Conservation (phyloP, 2,329 filamentous ascomycete genomes). For the Albifimbria verrucaria region DNA sequence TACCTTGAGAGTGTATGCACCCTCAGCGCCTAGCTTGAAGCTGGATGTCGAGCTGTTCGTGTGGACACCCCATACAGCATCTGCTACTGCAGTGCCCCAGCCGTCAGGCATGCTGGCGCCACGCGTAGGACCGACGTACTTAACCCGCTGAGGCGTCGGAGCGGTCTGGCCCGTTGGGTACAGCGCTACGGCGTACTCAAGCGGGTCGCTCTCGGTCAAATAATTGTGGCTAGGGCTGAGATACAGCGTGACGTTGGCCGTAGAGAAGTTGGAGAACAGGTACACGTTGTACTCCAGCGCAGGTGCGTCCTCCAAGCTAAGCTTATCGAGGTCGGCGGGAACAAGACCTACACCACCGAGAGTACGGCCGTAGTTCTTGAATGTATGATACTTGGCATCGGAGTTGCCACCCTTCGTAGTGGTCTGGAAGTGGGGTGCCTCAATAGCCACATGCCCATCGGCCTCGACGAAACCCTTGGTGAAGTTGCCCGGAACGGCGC, state of each 20-base stretch:
- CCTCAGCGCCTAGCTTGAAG: conserved; percentile 36
- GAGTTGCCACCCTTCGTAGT: conserved; percentile 26
- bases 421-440: conserved; percentile 49
- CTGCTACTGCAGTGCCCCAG: conserved; percentile 41
- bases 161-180: conserved; percentile 32
- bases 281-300: conserved; percentile 60
- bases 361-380: conserved; percentile 55
- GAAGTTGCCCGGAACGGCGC: conserved; percentile 47
- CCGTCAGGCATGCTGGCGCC: conserved; percentile 36
- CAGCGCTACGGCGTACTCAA: conserved; percentile 48
- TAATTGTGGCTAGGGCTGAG: conserved; percentile 53
- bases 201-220: conserved; percentile 43
- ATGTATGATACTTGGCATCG: conserved; percentile 45
- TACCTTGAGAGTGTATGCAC: conserved; percentile 46
- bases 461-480: conserved; percentile 59
- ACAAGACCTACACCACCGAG: conserved; percentile 54
- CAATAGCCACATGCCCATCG: conserved; percentile 54
- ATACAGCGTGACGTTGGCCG: conserved; percentile 42
- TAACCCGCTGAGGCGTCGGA: conserved; percentile 30
- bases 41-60: conserved; percentile 42
- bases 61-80: conserved; percentile 43
- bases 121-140: conserved; percentile 38
- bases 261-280: conserved; percentile 50
- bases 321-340: conserved; percentile 48
- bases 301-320: conserved; percentile 46